Evolutionary conservation across 2,329 filamentous ascomycete species (phyloP).

Genomic region (Talaromyces islandicus): DNA sequence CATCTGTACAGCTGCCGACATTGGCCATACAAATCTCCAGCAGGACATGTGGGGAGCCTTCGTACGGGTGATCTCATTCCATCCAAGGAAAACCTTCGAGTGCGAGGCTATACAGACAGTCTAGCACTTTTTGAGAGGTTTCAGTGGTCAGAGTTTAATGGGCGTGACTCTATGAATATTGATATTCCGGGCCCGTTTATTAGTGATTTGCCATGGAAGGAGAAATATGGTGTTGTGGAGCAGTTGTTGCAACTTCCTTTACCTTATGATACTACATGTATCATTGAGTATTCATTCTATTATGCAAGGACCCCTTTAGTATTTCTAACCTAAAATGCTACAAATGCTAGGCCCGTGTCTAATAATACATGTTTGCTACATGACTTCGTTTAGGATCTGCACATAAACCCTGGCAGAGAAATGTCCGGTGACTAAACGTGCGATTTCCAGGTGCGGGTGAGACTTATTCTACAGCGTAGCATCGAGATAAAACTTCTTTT

Average conservation of each 20-base stretch:
- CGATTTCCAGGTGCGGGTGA: background rate
- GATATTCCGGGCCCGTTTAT: background rate
- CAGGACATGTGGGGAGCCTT: constrained; percentile 11
- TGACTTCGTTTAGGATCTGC: background rate
- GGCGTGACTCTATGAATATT: background rate
- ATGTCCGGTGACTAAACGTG: background rate
- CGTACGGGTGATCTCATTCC: constrained; percentile 6
- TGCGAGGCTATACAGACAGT: constrained; percentile 3
- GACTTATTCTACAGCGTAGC: background rate
- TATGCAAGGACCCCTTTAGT: too few species aligned
- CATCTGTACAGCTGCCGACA: constrained; percentile 2
- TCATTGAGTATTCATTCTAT: background rate
- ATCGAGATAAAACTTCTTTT: background rate
- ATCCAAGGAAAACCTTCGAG: background rate
- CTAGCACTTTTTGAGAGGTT: background rate
- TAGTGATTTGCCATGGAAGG: background rate
- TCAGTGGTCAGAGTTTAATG: background rate
- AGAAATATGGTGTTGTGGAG: background rate
- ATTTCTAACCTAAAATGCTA: background rate
- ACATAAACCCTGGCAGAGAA: background rate
- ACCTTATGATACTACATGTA: background rate
- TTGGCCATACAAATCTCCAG: constrained; percentile 8
- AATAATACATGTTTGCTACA: background rate
- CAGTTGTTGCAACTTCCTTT: background rate
- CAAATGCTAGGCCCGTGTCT: background rate